These are phyloP conservation scores for Gyrodon lividus DNA, from an alignment of 768 basidiomycete species.

Conservation along the genomic window DNA sequence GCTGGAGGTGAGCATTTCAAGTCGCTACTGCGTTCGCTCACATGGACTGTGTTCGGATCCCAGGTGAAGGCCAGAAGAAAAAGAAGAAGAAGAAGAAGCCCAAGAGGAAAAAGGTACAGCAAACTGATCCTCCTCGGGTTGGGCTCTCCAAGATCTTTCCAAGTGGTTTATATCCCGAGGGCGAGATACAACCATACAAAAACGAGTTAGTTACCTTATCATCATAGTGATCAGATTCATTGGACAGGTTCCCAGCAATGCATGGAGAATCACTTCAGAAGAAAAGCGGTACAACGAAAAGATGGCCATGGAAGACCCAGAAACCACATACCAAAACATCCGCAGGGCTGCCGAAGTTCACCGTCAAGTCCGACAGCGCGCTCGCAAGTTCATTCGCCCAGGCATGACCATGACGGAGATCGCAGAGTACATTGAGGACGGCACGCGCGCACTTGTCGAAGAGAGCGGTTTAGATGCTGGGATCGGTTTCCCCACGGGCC, in stretches of 20 bases:
- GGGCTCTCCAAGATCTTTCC: constrained; percentile 88
- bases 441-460: constrained; percentile 88
- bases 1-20: constrained; percentile 26
- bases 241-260: constrained; percentile 55
- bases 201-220: constrained; percentile 66
- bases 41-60: background rate
- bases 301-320: constrained; percentile 74
- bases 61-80: constrained; percentile 57
- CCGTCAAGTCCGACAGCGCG: constrained; percentile 82
- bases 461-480: constrained; percentile 84
- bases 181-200: constrained; percentile 88
- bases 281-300: constrained; percentile 86
- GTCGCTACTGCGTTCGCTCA: background rate
- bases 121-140: constrained; percentile 90
- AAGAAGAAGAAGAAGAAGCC: constrained; percentile 96
- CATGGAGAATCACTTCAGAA: constrained; percentile 85
- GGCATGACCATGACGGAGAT: constrained; percentile 96
- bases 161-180: constrained; percentile 85
- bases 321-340: constrained; percentile 84
- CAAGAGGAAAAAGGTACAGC: constrained; percentile 78
- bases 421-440: constrained; percentile 89
- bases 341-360: constrained; percentile 95
- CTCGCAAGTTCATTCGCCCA: constrained; percentile 80
- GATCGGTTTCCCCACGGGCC: constrained; percentile 94
- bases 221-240: background rate